Evolutionary conservation across 129 eudicot genomes (phyloP), one percentile per base, ranked within the genome.

Genomic region (Pittosporum tobira): DNA sequence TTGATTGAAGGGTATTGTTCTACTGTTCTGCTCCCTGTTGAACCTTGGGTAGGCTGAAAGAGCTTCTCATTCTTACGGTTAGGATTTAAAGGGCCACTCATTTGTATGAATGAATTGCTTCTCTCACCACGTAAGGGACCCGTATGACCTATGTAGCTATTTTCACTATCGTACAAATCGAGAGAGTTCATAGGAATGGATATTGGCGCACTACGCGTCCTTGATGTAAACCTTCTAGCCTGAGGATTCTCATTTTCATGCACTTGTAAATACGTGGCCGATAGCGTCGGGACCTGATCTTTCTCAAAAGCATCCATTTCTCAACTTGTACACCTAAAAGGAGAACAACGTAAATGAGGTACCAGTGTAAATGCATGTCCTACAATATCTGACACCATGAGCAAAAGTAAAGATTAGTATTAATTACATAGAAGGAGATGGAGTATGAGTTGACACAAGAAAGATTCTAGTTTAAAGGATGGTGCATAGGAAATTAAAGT

Each of bases 171-270:
- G 47, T 56, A 74, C 23, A 69, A 62, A 16, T 78, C 73, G 24
- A 59, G 0, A 57, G 80, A 63, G 40, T 62, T 52, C 61, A 56
- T 59, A 0, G 97, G 84, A 28, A 77, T 68, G 59, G 94, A 75
- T 70, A 79, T 51, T 14, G 97, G 82, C 66, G 79, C 86, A 74
- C 95, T 84, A 60, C 80, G 66, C 58, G 67, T 72, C 66, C 72
- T 64, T 3, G 29, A 20, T 18, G 88, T 26, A 30, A 64, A 74
- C 20, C 63, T 64, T 19, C 70, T 65, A n/a, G 22, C 51, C 64
- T 71, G 71, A 20, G 69, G 62, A 20, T 64, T 70, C 6, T 54
- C 73, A 9, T 56, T 18, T 21, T 62, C 69, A 60, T 82, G 82
- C 19, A 62, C 40, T 42, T 73, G 72, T 51, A 51, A 59, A 61